These are phyloP conservation scores for Pythium aphanidermatum DNA, from an alignment of 352 stramenopile genomes.

Conservation along the genomic window DNA sequence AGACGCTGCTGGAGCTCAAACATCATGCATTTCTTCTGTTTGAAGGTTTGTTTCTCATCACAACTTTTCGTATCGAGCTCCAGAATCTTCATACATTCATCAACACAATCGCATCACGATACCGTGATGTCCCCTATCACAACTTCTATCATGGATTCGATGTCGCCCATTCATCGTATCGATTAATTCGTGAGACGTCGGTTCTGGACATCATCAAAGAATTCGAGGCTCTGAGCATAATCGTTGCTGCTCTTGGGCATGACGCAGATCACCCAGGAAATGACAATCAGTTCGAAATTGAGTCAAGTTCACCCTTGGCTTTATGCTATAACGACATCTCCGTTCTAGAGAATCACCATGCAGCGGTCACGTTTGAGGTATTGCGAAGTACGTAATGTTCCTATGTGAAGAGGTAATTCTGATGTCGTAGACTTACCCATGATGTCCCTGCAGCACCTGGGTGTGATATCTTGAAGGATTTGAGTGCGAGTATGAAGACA, in stretches of 20 bases:
- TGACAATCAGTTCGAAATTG: constrained; percentile 88
- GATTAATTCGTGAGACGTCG: constrained; percentile 43
- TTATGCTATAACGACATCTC: constrained; percentile 89
- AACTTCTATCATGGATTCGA: constrained; percentile 86
- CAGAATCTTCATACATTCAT: constrained; percentile 46
- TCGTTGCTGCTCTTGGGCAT: constrained; percentile 80
- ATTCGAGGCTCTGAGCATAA: constrained; percentile 64
- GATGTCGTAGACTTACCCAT: not conserved
- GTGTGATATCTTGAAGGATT: constrained; percentile 53
- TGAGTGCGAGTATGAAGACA: constrained; percentile 37
- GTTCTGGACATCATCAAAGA: constrained; percentile 65
- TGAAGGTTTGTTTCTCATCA: constrained; percentile 46
- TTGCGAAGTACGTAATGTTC: constrained; percentile 25
- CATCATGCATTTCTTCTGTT: constrained; percentile 59
- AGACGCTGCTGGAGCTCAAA: constrained; percentile 48
- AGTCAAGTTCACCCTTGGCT: constrained; percentile 65
- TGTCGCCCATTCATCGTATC: constrained; percentile 61
- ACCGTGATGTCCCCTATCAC: constrained; percentile 76
- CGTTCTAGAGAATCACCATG: constrained; percentile 86
- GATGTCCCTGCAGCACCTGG: constrained; percentile 10
- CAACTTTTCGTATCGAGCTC: constrained; percentile 61
- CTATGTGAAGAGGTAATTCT: too few species aligned
- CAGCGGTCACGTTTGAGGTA: constrained; percentile 66
- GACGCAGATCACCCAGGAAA: constrained; percentile 86
- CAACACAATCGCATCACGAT: constrained; percentile 40